Percentiles rank a stretch among this genome's conserved stretches.
Evolutionary conservation across 495 filamentous ascomycete species (phyloP).

Genomic region (Staphylotrichum longicolle): DNA sequence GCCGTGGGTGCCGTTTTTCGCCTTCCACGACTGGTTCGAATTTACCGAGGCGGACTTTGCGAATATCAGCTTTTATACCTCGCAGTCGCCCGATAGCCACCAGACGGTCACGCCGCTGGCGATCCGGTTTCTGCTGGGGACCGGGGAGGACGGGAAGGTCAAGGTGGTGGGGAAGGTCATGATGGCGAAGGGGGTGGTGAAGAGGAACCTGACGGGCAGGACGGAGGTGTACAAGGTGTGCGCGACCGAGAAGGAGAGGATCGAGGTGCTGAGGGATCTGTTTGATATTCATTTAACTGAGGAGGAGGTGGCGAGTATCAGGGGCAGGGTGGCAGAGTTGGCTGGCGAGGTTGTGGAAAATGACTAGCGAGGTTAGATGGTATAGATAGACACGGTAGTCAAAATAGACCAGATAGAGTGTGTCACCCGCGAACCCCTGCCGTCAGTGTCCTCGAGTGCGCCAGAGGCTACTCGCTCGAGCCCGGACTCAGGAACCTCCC

Average conservation of each 20-base stretch:
- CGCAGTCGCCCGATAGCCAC: conserved; percentile 45
- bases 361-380: no score
- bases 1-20: conserved; percentile 58
- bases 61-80: conserved; percentile 56
- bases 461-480: no score
- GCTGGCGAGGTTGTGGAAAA: neutral
- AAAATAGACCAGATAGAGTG: neutral
- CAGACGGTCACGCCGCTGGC: conserved; percentile 52
- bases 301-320: conserved; percentile 52
- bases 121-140: conserved; percentile 55
- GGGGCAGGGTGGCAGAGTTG: conserved; percentile 50
- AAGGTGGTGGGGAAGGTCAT: conserved; percentile 59
- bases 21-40: conserved; percentile 57
- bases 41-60: conserved; percentile 61
- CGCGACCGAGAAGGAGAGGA: conserved; percentile 51
- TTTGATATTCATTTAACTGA: conserved; percentile 56
- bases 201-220: conserved; percentile 57
- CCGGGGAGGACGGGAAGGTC: conserved; percentile 27
- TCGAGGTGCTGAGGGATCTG: conserved; percentile 50
- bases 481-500: no score
- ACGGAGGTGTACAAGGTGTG: conserved; percentile 52
- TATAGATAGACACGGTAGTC: neutral
- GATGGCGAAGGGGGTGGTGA: conserved; percentile 54
- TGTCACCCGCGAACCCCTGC: neutral
- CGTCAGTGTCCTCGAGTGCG: no score